Percentiles rank a stretch among this genome's conserved stretches.
These are phyloP conservation scores for Diplosphaera chodatii DNA, from an alignment of 139 green algal genomes.

Conservation along the genomic window DNA sequence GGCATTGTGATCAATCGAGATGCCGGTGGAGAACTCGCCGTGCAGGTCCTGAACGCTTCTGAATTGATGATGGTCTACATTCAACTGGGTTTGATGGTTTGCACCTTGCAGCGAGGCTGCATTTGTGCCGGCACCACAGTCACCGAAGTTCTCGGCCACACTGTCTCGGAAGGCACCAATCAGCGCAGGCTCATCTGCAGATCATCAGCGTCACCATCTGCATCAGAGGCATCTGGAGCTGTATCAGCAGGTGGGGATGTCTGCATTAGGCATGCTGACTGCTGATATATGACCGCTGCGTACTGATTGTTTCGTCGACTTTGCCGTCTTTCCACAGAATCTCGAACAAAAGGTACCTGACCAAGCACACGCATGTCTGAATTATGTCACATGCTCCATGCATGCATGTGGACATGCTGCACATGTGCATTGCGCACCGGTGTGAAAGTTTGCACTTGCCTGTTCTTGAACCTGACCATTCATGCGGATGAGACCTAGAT, in stretches of 20 bases:
- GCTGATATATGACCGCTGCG: background rate
- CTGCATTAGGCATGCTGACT: no score
- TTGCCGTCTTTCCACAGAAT: slow-evolving; percentile 37
- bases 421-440: background rate
- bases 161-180: slow-evolving; percentile 22
- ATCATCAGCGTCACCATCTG: no score
- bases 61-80: no score
- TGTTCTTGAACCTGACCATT: slow-evolving; percentile 43
- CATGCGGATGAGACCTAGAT: no score
- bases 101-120: slow-evolving; percentile 25
- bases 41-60: no score
- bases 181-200: slow-evolving; percentile 21
- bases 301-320: slow-evolving; percentile 26
- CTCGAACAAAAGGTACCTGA: slow-evolving; percentile 35
- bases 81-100: no score
- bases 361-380: background rate
- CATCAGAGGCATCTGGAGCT: no score
- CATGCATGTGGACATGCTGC: background rate
- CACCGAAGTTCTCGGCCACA: slow-evolving; percentile 34
- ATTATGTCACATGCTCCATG: background rate
- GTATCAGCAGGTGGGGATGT: no score
- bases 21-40: no score
- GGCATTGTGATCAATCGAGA: no score
- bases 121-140: slow-evolving; percentile 20
- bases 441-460: slow-evolving; percentile 7